These are phyloP conservation scores for Taphrina deformans DNA, from an alignment of 1,139 yeast genomes.

Conservation along the genomic window DNA sequence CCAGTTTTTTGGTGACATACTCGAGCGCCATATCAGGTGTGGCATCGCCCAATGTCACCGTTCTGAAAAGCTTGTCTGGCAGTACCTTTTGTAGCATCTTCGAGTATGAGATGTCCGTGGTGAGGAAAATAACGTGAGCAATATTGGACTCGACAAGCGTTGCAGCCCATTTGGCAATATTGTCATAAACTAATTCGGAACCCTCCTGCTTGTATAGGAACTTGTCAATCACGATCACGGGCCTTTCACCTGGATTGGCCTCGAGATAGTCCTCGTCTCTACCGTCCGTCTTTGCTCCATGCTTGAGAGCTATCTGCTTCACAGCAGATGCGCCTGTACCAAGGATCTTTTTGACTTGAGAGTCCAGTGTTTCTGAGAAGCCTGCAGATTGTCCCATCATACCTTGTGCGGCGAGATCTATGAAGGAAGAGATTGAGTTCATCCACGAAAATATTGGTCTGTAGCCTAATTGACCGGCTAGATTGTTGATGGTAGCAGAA, in stretches of 20 bases:
- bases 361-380: slow-evolving; percentile 77
- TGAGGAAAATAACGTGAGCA: slow-evolving; percentile 85
- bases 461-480: slow-evolving; percentile 81
- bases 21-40: slow-evolving; percentile 66
- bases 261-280: slow-evolving; percentile 81
- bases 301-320: slow-evolving; percentile 62
- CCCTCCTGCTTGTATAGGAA: slow-evolving; percentile 60
- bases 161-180: slow-evolving; percentile 87
- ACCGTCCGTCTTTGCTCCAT: slow-evolving; percentile 44
- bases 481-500: slow-evolving; percentile 60
- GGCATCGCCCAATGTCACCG: slow-evolving; percentile 77
- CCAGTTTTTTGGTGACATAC: slow-evolving; percentile 65
- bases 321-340: slow-evolving; percentile 71
- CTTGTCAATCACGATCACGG: slow-evolving; percentile 79
- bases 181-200: slow-evolving; percentile 64
- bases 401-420: slow-evolving; percentile 59
- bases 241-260: slow-evolving; percentile 82
- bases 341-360: slow-evolving; percentile 80
- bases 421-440: slow-evolving; percentile 70
- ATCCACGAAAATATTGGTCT: slow-evolving; percentile 94
- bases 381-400: slow-evolving; percentile 94
- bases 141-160: slow-evolving; percentile 68
- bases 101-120: slow-evolving; percentile 79
- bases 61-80: slow-evolving; percentile 84
- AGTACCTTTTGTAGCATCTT: slow-evolving; percentile 63